Base-by-base conservation (phyloP, 1,284 basidiomycete genomes). In the Thecaphora thlaspeos region DNA sequence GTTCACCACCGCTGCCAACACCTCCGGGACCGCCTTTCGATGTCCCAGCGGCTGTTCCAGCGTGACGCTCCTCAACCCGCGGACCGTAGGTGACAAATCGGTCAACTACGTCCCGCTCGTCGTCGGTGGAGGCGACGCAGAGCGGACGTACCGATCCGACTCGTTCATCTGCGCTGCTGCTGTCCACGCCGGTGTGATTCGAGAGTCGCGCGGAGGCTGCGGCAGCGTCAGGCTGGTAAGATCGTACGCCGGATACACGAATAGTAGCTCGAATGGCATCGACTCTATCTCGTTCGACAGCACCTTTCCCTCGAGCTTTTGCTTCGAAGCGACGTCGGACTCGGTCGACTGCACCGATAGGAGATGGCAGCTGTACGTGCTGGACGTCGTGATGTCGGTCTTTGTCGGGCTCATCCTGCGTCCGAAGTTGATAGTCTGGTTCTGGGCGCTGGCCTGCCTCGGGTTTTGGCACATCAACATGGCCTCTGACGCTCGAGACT, bases 401-500 rank as follows among this genome's bases (percentile, higher is more conserved):
- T 85, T 89, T 79, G 80, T 91, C 24, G 88, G 89, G 69, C 81
- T 89, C 36, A 73, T 91, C 43, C 80, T 92, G 40, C 85, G 88
- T 2, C 89, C 89, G 0, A 84, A 82, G 70, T 82, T 86, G 2
- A 83, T 90, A 60, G 81, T 89, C 24, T 80, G 85, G 41, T 68
- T 75, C 45, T 90, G 83, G 79, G 86, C 83, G 55, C 80, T 92
- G 17, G 84, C 90, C 2, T 89, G 86, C 79, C 86, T 91, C 41
- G 90, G 90, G 0, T 92, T 85, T 75, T 92, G 90, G 90, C 90
- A 93, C 68, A 82, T 91, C 53, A 82, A 84, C 1, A 82, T 92
- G 23, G 89, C 89, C 65, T 88, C 88, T 2, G 87, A 91, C 71
- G 88, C 89, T 1, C 83, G 83, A 26, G 81, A 81, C 2, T 83